These are phyloP conservation scores for Phytopythium vexans DNA, from an alignment of 352 stramenopile species.

Conservation along the genomic window DNA sequence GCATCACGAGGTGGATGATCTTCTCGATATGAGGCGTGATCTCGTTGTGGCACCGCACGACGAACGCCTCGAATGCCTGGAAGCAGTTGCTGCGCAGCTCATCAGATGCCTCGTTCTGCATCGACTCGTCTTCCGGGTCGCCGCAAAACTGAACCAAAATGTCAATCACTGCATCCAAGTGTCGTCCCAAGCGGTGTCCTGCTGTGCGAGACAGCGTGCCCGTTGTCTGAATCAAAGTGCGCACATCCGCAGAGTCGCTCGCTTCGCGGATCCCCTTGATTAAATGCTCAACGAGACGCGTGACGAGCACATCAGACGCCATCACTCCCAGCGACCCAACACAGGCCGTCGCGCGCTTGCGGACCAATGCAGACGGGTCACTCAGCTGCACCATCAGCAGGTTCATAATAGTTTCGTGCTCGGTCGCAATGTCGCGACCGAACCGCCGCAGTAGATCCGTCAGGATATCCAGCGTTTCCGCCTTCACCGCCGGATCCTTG, in stretches of 20 bases:
- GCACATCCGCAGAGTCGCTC: constrained; percentile 69
- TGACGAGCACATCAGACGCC: constrained; percentile 92
- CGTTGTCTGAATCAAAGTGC: constrained; percentile 96
- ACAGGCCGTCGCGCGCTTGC: constrained; percentile 95
- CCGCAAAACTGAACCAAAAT: constrained; percentile 96
- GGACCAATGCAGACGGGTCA: constrained; percentile 85
- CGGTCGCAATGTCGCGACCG: constrained; percentile 83
- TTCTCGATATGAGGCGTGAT: constrained; percentile 93
- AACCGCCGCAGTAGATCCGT: constrained; percentile 97
- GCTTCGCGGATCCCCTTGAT: constrained; percentile 88
- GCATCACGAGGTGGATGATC: constrained; percentile 89
- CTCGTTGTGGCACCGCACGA: constrained; percentile 94
- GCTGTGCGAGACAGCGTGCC: constrained; percentile 96
- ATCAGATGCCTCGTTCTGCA: constrained; percentile 93
- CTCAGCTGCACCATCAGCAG: constrained; percentile 82
- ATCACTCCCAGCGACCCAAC: constrained; percentile 95
- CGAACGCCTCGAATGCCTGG: constrained; percentile 97
- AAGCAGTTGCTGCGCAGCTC: constrained; percentile 98
- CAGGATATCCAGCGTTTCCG: constrained; percentile 96
- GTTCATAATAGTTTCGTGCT: constrained; percentile 91
- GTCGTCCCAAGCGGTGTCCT: constrained; percentile 92
- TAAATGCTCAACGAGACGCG: constrained; percentile 90
- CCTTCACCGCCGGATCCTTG: constrained; percentile 80
- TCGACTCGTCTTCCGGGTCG: constrained; percentile 86
- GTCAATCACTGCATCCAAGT: constrained; percentile 95